phyloP scores from a whole-genome alignment of 139 green algal species.

The Haematococcus sp. region DNA sequence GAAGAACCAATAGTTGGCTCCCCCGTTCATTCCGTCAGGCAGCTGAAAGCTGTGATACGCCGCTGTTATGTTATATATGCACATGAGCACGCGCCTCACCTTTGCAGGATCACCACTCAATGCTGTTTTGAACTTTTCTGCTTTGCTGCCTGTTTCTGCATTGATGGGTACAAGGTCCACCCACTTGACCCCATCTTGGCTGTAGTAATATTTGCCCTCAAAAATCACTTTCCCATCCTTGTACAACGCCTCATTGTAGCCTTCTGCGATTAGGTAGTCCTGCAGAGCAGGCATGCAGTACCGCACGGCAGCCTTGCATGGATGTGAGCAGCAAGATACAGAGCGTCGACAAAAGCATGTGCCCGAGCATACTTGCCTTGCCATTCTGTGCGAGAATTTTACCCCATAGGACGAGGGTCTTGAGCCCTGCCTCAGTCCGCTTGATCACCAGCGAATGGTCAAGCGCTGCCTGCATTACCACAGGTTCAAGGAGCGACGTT shows the following conservation, averaged over 20 bases:
- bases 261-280: conserved; percentile 73
- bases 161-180: conserved; percentile 58
- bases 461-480: conserved; percentile 48
- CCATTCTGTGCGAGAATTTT: conserved; percentile 54
- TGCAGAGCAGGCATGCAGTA: conserved; percentile 11
- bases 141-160: conserved; percentile 26
- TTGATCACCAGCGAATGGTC: conserved; percentile 67
- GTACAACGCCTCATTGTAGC: conserved; percentile 40
- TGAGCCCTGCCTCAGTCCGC: conserved; percentile 56
- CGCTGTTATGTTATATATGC: no score
- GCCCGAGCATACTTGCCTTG: conserved; percentile 43
- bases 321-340: no score
- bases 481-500: not conserved
- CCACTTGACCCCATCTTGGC: conserved; percentile 69
- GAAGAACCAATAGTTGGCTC: no score
- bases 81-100: not conserved
- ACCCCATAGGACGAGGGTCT: conserved; percentile 57
- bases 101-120: conserved; percentile 45
- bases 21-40: no score
- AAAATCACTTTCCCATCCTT: conserved; percentile 30
- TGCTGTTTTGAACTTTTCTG: conserved; percentile 11
- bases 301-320: not conserved
- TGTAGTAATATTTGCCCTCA: conserved; percentile 68
- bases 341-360: not conserved
- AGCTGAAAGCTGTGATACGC: no score